Evolutionary conservation across 1,284 basidiomycete genomes (phyloP).

Genomic region (Naganishia albida): DNA sequence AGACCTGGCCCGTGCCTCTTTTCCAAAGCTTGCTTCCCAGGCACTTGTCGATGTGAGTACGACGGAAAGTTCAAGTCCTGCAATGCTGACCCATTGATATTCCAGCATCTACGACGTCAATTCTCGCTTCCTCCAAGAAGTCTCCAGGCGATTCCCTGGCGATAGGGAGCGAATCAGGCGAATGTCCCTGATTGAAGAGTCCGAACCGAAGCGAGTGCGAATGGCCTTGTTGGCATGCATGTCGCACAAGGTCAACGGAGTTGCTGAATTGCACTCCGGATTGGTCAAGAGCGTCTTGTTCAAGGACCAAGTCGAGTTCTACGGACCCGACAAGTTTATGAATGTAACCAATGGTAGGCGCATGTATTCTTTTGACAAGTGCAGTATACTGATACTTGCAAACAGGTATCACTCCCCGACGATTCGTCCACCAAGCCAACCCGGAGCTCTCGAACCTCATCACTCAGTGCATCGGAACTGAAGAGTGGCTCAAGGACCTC

Average conservation of each 20-base stretch:
- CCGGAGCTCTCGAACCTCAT: slow-evolving; percentile 79
- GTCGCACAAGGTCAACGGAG: slow-evolving; percentile 73
- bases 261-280: slow-evolving; percentile 73
- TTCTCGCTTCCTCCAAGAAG: slow-evolving; percentile 63
- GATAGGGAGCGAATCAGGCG: slow-evolving; percentile 74
- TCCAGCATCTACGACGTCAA: slow-evolving; percentile 82
- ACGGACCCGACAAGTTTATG: slow-evolving; percentile 64
- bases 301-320: slow-evolving; percentile 87
- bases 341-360: slow-evolving; percentile 50
- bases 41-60: slow-evolving; percentile 55
- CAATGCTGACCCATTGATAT: slow-evolving; percentile 53
- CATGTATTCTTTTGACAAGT: slow-evolving; percentile 13
- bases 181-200: slow-evolving; percentile 93
- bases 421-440: slow-evolving; percentile 75
- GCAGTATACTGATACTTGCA: slow-evolving; percentile 58
- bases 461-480: slow-evolving; percentile 72
- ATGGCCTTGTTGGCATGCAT: slow-evolving; percentile 71
- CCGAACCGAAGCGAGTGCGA: slow-evolving; percentile 75
- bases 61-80: not conserved
- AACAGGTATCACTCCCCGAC: slow-evolving; percentile 62
- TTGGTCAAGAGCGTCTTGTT: slow-evolving; percentile 68
- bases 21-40: slow-evolving; percentile 75
- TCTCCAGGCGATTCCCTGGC: slow-evolving; percentile 83
- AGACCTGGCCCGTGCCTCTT: slow-evolving; percentile 84
- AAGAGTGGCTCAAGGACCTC: slow-evolving; percentile 76